Conservation (phyloP, 306 rosid genomes). For the Fragaria nilgerrensis region DNA sequence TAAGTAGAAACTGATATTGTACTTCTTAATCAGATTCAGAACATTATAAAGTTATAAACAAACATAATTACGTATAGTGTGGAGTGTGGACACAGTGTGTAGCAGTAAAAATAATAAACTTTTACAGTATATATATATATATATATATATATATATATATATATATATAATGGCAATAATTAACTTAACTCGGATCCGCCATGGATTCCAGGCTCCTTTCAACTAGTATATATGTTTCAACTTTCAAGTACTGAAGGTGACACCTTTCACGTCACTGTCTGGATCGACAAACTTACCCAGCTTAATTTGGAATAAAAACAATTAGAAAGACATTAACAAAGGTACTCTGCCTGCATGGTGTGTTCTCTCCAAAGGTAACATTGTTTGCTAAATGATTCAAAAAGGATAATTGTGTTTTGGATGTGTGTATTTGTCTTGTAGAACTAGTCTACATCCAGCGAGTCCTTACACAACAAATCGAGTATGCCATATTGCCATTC, state of each 20-base stretch:
- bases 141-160: background rate
- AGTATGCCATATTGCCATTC: background rate
- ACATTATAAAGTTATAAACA: no score
- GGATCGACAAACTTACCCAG: background rate
- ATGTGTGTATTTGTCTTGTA: background rate
- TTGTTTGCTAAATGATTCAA: background rate
- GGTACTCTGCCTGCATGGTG: background rate
- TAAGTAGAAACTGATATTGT: background rate
- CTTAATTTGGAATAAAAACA: background rate
- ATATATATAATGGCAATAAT: background rate
- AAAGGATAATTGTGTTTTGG: background rate
- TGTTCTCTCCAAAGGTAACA: slow-evolving; percentile 2
- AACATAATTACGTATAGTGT: no score
- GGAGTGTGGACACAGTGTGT: no score
- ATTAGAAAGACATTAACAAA: background rate
- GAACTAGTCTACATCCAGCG: background rate
- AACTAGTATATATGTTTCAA: background rate
- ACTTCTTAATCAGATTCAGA: background rate
- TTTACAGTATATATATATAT: no score
- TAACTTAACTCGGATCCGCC: background rate
- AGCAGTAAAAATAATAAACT: background rate
- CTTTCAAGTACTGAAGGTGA: background rate
- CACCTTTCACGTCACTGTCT: background rate
- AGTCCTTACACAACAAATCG: background rate
- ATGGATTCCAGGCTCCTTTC: background rate